Evolutionary conservation across 805 yeast species (phyloP), one percentile per base, ranked within the genome.

Genomic region (Nakazawaea populi): DNA sequence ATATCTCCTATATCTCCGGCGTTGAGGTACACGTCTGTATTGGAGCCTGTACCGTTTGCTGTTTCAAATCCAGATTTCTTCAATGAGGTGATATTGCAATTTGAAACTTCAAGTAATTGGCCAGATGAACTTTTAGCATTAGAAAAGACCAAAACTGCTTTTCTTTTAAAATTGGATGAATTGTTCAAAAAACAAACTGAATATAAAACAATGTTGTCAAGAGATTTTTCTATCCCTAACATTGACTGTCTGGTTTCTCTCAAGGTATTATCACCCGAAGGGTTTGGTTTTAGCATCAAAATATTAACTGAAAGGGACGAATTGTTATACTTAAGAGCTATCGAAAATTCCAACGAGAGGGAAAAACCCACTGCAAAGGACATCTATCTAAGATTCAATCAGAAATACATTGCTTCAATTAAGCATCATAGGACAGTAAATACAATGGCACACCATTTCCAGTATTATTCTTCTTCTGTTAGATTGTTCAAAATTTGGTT

Each of bases 101-200:
- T 94, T 65, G 99, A 94, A 69, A 73, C 87, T 4, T 88, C 96
- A 2, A 76, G 80, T n/a, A 82, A 83, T 64, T 94, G 99, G 99
- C 99, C 99, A 2, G 96, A 88, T 66, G 97, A 94, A 64, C 64
- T 89, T 5, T 69, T 75, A 39, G 90, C 97, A 2, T 69, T 90
- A 49, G 98, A 94, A 65, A 84, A 86, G 60, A 86, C 96, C 12
- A 94, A 94, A 62, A 80, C 95, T 34, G 98, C 98, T 6, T 89
- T 94, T 58, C 70, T 92, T 58, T 64, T 94, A 49, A 86, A 86
- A 58, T 79, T 91, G 27, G 57, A 66, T 53, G 79, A 76, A 38
- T 55, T 65, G 6, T 55, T 75, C 46, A 77, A 80, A 47, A 70
- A 72, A 52, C 79, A 80, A 48, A 74, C 83, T 10, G 68, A 68